phyloP scores from a whole-genome alignment of 768 basidiomycete genomes.

The Serendipita sp. region DNA sequence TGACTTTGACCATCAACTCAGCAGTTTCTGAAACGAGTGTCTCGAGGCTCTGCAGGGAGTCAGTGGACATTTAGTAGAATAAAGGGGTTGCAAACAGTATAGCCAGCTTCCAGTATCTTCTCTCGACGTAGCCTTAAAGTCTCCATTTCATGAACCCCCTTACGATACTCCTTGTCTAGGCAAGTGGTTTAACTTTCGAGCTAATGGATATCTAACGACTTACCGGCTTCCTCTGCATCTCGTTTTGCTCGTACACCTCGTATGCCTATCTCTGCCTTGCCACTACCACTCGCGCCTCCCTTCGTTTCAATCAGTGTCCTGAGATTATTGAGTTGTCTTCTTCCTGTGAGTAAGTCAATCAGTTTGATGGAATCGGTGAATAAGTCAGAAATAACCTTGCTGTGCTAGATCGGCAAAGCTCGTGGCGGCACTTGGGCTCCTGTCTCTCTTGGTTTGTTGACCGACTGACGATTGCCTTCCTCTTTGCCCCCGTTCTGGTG shows the following conservation, averaged over 20 bases:
- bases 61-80: not conserved
- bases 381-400: slow-evolving; percentile 34
- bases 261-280: slow-evolving; percentile 44
- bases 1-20: slow-evolving; percentile 39
- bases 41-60: slow-evolving; percentile 51
- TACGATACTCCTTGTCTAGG: slow-evolving; percentile 77
- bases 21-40: slow-evolving; percentile 62
- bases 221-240: slow-evolving; percentile 83
- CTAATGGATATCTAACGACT: slow-evolving; percentile 11
- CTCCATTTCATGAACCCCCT: slow-evolving; percentile 84
- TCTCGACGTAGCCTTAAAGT: slow-evolving; percentile 66
- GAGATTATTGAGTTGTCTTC: slow-evolving; percentile 71
- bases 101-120: slow-evolving; percentile 70
- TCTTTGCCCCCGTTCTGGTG: not conserved
- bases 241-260: slow-evolving; percentile 69
- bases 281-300: slow-evolving; percentile 34
- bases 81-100: slow-evolving; percentile 37
- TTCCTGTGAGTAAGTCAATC: slow-evolving; percentile 32
- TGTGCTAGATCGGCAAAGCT: slow-evolving; percentile 78
- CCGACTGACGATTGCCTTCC: slow-evolving; percentile 34
- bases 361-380: not conserved
- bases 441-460: slow-evolving; percentile 37
- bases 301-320: slow-evolving; percentile 65
- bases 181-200: not conserved
- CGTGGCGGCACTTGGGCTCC: slow-evolving; percentile 59